Conservation (phyloP, 352 stramenopile species). For the Pythium guiyangense region DNA sequence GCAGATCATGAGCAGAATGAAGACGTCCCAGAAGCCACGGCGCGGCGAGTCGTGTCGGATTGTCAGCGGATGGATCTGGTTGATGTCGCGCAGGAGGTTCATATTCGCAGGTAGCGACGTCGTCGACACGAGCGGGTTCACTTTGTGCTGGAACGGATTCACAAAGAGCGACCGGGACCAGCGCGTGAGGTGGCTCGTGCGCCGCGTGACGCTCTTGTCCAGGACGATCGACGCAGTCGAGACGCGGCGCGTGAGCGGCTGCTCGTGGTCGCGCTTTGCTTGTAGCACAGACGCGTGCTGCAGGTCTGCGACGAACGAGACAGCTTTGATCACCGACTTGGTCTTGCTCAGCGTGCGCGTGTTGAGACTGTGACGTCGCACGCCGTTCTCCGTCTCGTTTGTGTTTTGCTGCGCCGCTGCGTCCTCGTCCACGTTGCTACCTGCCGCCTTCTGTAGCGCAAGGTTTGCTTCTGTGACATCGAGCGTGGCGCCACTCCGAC, state of each 20-base stretch:
- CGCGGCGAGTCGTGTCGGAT: constrained; percentile 44
- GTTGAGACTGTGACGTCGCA: constrained; percentile 6
- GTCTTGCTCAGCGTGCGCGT: constrained; percentile 11
- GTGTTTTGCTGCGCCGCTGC: neutral
- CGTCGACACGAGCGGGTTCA: constrained; percentile 1
- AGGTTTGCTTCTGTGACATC: neutral
- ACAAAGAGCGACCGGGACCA: constrained; percentile 8
- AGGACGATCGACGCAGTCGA: constrained; percentile 24
- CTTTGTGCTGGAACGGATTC: constrained; percentile 4
- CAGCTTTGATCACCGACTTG: constrained; percentile 14
- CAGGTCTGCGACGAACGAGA: constrained; percentile 10
- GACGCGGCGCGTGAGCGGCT: constrained; percentile 31
- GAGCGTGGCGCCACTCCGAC: neutral
- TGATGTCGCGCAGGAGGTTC: constrained; percentile 27
- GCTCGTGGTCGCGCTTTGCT: constrained; percentile 15
- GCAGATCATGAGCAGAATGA: constrained; percentile 52
- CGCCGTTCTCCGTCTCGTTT: constrained; percentile 4
- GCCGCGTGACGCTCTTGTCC: constrained; percentile 4
- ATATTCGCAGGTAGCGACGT: constrained; percentile 20
- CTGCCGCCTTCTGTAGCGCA: neutral
- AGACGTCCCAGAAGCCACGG: constrained; percentile 40
- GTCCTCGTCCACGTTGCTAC: neutral
- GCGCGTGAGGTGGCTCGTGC: constrained; percentile 7
- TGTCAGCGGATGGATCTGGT: constrained; percentile 33
- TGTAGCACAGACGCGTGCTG: constrained; percentile 8